Evolutionary conservation across 306 rosid species (phyloP).

Genomic region (Castanea crenata): DNA sequence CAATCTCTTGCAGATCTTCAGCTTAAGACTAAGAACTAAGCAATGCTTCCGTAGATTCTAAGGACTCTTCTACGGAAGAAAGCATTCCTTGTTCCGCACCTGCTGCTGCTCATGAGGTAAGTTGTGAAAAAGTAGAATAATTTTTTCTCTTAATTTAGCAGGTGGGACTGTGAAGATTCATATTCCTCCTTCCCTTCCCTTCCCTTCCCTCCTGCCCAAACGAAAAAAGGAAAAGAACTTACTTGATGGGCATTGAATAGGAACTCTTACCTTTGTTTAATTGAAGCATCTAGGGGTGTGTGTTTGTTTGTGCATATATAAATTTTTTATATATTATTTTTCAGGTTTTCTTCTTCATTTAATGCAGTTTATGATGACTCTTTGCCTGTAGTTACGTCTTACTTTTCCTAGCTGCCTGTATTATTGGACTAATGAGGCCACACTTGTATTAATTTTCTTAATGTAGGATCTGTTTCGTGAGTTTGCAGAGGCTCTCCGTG

Average conservation of each 20-base stretch:
- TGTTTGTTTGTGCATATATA: not conserved
- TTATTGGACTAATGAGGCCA: not conserved
- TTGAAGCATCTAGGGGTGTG: not conserved
- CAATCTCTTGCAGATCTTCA: slow-evolving; percentile 64
- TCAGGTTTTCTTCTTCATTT: not conserved
- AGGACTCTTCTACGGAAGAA: slow-evolving; percentile 28
- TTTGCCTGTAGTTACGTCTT: not conserved
- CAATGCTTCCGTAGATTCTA: slow-evolving; percentile 42
- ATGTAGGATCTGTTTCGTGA: slow-evolving; percentile 69
- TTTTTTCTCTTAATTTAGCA: slow-evolving; percentile 18
- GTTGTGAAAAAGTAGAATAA: slow-evolving; percentile 8
- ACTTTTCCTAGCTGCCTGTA: not conserved
- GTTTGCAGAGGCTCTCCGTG: slow-evolving; percentile 69
- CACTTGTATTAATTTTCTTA: slow-evolving; percentile 11
- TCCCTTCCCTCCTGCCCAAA: not conserved
- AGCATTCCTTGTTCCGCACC: slow-evolving; percentile 27
- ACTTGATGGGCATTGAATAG: not conserved
- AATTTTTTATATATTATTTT: not conserved
- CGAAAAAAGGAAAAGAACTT: not conserved
- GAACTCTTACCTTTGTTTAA: not conserved
- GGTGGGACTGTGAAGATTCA: slow-evolving; percentile 3
- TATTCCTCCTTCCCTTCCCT: not conserved
- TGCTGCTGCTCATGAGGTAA: slow-evolving; percentile 70
- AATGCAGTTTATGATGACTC: slow-evolving; percentile 16
- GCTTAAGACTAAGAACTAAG: slow-evolving; percentile 56